Evolutionary conservation across 192 early-diverging fungal species (phyloP).

Genomic region (Coemansia sp.): DNA sequence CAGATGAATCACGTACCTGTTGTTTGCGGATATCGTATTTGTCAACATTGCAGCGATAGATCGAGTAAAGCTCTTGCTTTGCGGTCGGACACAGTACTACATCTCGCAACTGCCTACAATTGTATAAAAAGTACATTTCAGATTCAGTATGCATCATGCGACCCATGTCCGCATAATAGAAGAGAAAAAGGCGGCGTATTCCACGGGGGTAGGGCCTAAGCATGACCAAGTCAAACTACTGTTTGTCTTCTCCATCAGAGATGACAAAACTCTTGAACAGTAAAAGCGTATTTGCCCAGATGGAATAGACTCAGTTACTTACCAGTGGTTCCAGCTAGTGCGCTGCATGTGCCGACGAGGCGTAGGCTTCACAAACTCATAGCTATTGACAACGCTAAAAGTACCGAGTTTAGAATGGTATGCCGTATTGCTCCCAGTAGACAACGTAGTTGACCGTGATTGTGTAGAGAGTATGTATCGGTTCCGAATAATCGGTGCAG

Average conservation of each 20-base stretch:
- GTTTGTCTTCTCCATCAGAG: not conserved
- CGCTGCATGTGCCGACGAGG: conserved; percentile 74
- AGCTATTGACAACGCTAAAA: conserved; percentile 45
- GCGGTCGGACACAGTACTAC: conserved; percentile 76
- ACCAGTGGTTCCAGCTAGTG: conserved; percentile 94
- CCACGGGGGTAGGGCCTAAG: not conserved
- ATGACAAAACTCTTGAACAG: not conserved
- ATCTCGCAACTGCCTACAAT: conserved; percentile 91
- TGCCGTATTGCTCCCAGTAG: not conserved
- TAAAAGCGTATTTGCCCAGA: not conserved
- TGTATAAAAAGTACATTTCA: not conserved
- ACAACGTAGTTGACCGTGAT: not conserved
- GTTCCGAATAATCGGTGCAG: conserved; percentile 30
- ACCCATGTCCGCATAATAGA: not conserved
- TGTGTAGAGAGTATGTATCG: conserved; percentile 32
- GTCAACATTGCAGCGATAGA: conserved; percentile 57
- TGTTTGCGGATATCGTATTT: conserved; percentile 60
- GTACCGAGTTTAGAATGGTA: conserved; percentile 24
- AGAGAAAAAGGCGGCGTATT: conserved; percentile 6
- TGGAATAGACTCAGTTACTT: conserved; percentile 12
- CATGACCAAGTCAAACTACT: not conserved
- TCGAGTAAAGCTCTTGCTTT: conserved; percentile 78
- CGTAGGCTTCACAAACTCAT: conserved; percentile 70
- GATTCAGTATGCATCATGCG: conserved; percentile 1
- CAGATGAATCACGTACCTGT: conserved; percentile 23